Percentiles rank a stretch among this genome's conserved stretches.
Conservation (phyloP, 805 yeast genomes). For the Ogataea henricii region DNA sequence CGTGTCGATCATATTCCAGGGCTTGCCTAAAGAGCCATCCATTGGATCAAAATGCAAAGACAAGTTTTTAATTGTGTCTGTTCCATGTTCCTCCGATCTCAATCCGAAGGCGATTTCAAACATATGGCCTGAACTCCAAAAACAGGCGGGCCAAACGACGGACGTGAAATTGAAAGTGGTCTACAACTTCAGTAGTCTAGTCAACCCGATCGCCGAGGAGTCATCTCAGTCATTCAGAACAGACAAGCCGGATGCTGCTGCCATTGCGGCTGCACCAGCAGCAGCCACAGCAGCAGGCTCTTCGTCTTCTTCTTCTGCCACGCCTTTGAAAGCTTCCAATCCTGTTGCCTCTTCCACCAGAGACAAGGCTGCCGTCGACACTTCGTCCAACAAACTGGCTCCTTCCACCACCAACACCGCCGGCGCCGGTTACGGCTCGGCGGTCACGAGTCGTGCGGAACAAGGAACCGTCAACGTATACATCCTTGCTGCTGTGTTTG, state of each 20-base stretch:
- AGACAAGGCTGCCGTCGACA: background rate
- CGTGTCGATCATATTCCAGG: slow-evolving; percentile 84
- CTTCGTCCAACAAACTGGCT: slow-evolving; percentile 12
- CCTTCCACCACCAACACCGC: slow-evolving; percentile 12
- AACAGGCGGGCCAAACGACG: slow-evolving; percentile 44
- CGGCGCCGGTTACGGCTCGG: slow-evolving; percentile 3
- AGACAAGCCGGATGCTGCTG: slow-evolving; percentile 19
- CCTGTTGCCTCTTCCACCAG: background rate
- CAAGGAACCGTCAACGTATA: slow-evolving; percentile 17
- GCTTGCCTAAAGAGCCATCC: slow-evolving; percentile 73
- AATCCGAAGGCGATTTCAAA: slow-evolving; percentile 61
- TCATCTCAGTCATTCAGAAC: slow-evolving; percentile 23
- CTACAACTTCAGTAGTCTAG: slow-evolving; percentile 31
- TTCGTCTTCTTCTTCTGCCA: slow-evolving; percentile 2
- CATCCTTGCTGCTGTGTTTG: slow-evolving; percentile 21
- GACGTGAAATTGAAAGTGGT: slow-evolving; percentile 36
- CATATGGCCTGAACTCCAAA: slow-evolving; percentile 72
- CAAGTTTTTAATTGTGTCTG: slow-evolving; percentile 85
- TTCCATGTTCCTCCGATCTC: slow-evolving; percentile 67
- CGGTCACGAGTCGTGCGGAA: slow-evolving; percentile 7
- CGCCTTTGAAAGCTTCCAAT: background rate
- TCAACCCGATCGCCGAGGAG: slow-evolving; percentile 36
- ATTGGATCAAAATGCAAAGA: slow-evolving; percentile 81
- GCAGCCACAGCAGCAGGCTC: slow-evolving; percentile 15
- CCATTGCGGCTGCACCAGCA: slow-evolving; percentile 17